A percentile compares a stretch with the other conserved stretches of the same genome.
phyloP scores from a whole-genome alignment of 768 basidiomycete genomes.

The Amanita pseudoporphyria region DNA sequence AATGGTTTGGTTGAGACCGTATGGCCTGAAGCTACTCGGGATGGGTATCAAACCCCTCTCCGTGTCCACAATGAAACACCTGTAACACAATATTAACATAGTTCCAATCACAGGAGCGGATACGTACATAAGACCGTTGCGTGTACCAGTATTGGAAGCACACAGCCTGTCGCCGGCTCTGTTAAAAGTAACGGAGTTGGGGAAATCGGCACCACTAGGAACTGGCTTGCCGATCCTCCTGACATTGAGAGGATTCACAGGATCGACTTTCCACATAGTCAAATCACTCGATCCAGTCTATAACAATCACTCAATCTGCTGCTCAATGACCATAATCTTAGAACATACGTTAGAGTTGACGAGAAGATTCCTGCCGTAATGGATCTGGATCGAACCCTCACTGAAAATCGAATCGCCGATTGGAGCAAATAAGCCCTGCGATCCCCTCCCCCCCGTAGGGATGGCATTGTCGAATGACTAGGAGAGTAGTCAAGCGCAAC shows the following conservation, averaged over 20 bases:
- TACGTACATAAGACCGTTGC: conserved; percentile 31
- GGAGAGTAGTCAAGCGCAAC: background rate
- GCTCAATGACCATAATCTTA: background rate
- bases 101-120: background rate
- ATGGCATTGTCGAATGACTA: conserved; percentile 19
- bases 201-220: conserved; percentile 3
- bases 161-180: conserved; percentile 24
- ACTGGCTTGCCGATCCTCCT: background rate
- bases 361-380: conserved; percentile 19
- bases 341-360: conserved; percentile 26
- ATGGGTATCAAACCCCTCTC: conserved; percentile 29
- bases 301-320: background rate
- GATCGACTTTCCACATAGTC: conserved; percentile 9
- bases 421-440: conserved; percentile 22
- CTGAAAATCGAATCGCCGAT: conserved; percentile 30
- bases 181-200: conserved; percentile 22
- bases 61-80: conserved; percentile 36
- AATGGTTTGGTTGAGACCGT: conserved; percentile 40
- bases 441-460: conserved; percentile 24
- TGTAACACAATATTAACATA: conserved; percentile 8
- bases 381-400: conserved; percentile 31
- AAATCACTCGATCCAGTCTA: conserved; percentile 40
- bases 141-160: conserved; percentile 32
- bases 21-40: conserved; percentile 30
- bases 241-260: conserved; percentile 2